These are phyloP conservation scores for Plenodomus tracheiphilus DNA, from an alignment of 2,329 filamentous ascomycete genomes.

Conservation along the genomic window DNA sequence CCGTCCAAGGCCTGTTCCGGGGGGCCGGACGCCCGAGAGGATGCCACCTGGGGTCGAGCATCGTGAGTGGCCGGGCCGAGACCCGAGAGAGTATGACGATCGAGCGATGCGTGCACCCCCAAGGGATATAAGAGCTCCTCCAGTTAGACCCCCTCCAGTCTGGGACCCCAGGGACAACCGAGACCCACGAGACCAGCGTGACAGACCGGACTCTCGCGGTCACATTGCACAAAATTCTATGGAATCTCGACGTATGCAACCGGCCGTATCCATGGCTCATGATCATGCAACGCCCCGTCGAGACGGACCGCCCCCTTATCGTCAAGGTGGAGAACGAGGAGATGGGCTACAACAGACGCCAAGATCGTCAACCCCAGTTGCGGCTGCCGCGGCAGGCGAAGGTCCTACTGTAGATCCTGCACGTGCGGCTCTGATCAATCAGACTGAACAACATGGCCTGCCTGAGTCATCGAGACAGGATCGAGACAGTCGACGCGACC, in stretches of 20 bases:
- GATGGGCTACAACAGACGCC: slow-evolving; percentile 13
- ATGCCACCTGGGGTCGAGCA: slow-evolving; percentile 27
- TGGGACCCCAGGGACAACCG: slow-evolving; percentile 35
- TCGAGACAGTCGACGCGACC: slow-evolving; percentile 36
- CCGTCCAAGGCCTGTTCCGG: slow-evolving; percentile 32
- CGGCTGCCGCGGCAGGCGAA: slow-evolving; percentile 18
- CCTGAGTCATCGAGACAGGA: slow-evolving; percentile 32
- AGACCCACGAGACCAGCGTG: slow-evolving; percentile 34
- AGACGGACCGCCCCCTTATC: slow-evolving; percentile 23
- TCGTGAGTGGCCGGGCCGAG: slow-evolving; percentile 36
- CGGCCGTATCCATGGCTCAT: slow-evolving; percentile 22
- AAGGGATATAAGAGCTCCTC: slow-evolving; percentile 35
- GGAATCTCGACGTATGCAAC: slow-evolving; percentile 27
- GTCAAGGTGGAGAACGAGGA: slow-evolving; percentile 25
- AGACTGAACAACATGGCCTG: slow-evolving; percentile 27
- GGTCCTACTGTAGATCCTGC: slow-evolving; percentile 47
- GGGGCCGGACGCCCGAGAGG: slow-evolving; percentile 44
- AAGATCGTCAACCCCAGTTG: slow-evolving; percentile 16
- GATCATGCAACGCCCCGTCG: slow-evolving; percentile 32
- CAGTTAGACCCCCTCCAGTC: slow-evolving; percentile 21
- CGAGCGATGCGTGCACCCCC: slow-evolving; percentile 38
- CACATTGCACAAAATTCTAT: slow-evolving; percentile 20
- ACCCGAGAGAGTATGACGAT: slow-evolving; percentile 43
- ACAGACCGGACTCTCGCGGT: slow-evolving; percentile 36
- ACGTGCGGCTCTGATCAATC: slow-evolving; percentile 48